Evolutionary conservation across 768 basidiomycete genomes (phyloP).

Genomic region (Leccinum subtestaceum): DNA sequence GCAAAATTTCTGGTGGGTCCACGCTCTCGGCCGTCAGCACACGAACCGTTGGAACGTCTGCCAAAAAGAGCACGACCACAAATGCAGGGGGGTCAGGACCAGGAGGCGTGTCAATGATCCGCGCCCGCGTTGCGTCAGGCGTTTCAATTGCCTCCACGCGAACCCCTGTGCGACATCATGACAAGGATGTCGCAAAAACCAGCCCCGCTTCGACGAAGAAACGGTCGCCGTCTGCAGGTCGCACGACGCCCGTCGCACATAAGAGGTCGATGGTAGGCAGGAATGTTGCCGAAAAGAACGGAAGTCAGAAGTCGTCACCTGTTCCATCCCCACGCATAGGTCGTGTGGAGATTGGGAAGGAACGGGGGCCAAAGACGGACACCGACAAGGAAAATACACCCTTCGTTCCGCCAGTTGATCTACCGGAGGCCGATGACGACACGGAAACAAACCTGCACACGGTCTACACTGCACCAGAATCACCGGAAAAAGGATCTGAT

Average conservation of each 20-base stretch:
- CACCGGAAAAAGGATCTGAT: conserved; percentile 7
- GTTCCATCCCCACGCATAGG: conserved; percentile 17
- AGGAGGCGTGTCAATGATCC: conserved; percentile 7
- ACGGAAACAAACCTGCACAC: conserved; percentile 23
- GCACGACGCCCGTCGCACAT: conserved; percentile 22
- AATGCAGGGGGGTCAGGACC: conserved; percentile 6
- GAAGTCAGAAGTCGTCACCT: conserved; percentile 12
- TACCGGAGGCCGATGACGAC: conserved; percentile 39
- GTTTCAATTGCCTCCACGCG: conserved; percentile 28
- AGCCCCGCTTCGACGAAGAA: conserved; percentile 22
- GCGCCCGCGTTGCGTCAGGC: conserved; percentile 27
- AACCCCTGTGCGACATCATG: conserved; percentile 21
- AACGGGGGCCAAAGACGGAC: conserved; percentile 39
- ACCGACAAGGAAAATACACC: conserved; percentile 19
- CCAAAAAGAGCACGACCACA: conserved; percentile 12
- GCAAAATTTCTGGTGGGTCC: conserved; percentile 29
- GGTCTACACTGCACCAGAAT: conserved; percentile 23
- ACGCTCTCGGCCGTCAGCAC: conserved; percentile 31
- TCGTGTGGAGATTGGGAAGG: conserved; percentile 20
- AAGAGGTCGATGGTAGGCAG: conserved; percentile 18
- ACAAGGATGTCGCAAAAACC: conserved; percentile 20
- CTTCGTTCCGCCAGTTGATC: conserved; percentile 27
- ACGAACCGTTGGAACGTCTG: conserved; percentile 29
- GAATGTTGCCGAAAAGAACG: conserved; percentile 14
- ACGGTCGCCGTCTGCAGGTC: conserved; percentile 22